Evolutionary conservation across 108 stramenopile species (phyloP).

Genomic region (Stephanodiscus triporus): DNA sequence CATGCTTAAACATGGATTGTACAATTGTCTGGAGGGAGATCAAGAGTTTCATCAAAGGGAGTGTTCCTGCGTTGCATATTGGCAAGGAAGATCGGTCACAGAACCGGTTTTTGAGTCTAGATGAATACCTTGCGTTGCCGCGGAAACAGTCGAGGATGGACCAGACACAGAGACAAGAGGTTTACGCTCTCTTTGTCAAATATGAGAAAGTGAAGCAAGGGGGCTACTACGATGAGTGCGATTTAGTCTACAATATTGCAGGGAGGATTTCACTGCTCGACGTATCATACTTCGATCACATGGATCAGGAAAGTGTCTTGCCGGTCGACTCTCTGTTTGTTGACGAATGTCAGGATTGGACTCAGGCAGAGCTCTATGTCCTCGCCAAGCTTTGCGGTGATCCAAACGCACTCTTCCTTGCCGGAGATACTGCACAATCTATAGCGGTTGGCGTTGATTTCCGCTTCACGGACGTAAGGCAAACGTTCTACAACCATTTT

Average conservation of each 20-base stretch:
- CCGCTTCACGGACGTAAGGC: slow-evolving; percentile 54
- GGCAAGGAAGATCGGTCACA: slow-evolving; percentile 7
- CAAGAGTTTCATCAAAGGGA: slow-evolving; percentile 51
- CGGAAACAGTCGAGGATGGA: slow-evolving; percentile 52
- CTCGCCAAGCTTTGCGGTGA: slow-evolving; percentile 38
- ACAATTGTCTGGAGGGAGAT: slow-evolving; percentile 49
- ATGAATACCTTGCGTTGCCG: slow-evolving; percentile 47
- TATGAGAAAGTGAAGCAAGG: slow-evolving; percentile 51
- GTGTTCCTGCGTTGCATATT: slow-evolving; percentile 39
- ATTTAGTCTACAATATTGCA: slow-evolving; percentile 55
- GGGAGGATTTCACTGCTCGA: slow-evolving; percentile 26
- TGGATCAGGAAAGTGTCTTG: slow-evolving; percentile 5
- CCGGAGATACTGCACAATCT: slow-evolving; percentile 54
- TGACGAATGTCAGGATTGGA: slow-evolving; percentile 37
- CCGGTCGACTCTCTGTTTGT: slow-evolving; percentile 43
- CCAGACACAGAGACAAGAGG: slow-evolving; percentile 36
- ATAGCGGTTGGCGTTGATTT: slow-evolving; percentile 55
- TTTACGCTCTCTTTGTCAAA: slow-evolving; percentile 28
- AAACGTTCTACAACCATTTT: slow-evolving; percentile 43
- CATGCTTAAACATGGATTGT: slow-evolving; percentile 22
- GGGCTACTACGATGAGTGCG: slow-evolving; percentile 44
- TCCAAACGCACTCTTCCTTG: slow-evolving; percentile 43
- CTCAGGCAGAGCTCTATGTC: slow-evolving; percentile 41
- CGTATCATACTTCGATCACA: background rate
- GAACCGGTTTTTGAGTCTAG: slow-evolving; percentile 44